phyloP scores from a whole-genome alignment of 495 filamentous ascomycete genomes.

The Bombardia bombarda region DNA sequence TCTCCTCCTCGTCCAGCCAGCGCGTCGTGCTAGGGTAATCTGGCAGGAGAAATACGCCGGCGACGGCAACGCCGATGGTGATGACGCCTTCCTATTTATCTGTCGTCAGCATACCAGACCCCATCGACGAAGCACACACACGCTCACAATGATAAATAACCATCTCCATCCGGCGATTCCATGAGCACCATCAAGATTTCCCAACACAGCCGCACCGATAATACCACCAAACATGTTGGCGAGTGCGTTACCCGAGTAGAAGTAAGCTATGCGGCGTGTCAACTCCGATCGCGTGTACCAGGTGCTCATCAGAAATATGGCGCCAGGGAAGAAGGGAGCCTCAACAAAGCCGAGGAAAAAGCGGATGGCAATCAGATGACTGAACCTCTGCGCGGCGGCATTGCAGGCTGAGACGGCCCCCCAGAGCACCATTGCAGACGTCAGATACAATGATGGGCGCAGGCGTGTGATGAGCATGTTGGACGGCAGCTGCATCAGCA shows the following conservation, averaged over 20 bases:
- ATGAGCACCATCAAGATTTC: constrained; percentile 27
- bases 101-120: no score
- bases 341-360: constrained; percentile 60
- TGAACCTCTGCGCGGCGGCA: constrained; percentile 45
- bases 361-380: constrained; percentile 47
- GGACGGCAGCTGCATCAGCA: constrained; percentile 49
- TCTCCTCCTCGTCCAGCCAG: constrained; percentile 35
- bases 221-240: constrained; percentile 53
- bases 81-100: constrained; percentile 35
- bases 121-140: no score
- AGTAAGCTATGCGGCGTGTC: constrained; percentile 44
- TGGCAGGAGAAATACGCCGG: constrained; percentile 30
- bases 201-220: constrained; percentile 44
- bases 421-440: constrained; percentile 51
- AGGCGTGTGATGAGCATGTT: constrained; percentile 44
- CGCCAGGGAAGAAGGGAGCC: constrained; percentile 45
- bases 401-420: constrained; percentile 51
- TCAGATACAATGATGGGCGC: constrained; percentile 47
- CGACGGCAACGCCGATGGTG: constrained; percentile 32
- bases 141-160: constrained; percentile 23
- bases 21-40: constrained; percentile 36
- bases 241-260: constrained; percentile 49
- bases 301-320: constrained; percentile 41
- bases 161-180: constrained; percentile 34
- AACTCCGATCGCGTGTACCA: constrained; percentile 46